Evolutionary conservation across 352 stramenopile species (phyloP), one percentile per base, ranked within the genome.

Genomic region (Peronosclerospora sorghi): DNA sequence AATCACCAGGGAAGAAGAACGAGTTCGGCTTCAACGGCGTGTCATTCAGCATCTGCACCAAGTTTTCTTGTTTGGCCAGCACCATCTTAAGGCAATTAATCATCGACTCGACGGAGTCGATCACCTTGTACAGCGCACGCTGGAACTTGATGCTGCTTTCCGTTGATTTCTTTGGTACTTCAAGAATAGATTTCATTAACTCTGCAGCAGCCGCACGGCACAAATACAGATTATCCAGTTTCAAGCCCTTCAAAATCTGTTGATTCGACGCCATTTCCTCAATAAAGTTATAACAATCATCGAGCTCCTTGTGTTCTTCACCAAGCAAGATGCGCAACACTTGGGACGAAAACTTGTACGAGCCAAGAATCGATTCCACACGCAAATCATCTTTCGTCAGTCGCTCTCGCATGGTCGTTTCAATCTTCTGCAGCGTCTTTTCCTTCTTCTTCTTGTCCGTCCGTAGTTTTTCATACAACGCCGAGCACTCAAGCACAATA

Each of bases 401-500:
- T 51, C 78, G 72, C 24, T 86, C 75, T 5, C 71, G 74, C 78
- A 91, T 91, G 0, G 69, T 83, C 17, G 52, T 84, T 34, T 88
- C 78, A 38, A 91, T 80, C 59, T 91, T 91, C 43, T 91, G 75
- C 32, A 91, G 57, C 6, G 67, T 65, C 59, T 91, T 91, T 24
- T 85, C 78, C 38, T 91, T 86, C 58, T 88, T 88, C 48, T 91
- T 91, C 42, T 91, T 88, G 51, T 88, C 78, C 0, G 69, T 73
- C 41, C 78, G 78, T 4, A 91, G 57, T 41, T 86, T 85, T 43
- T 91, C 74, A 41, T 88, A 87, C 27, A 88, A 17, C 3, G 76
- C 72, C 2, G 68, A 67, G 35, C 78, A 91, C 35, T 91, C 78
- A 0, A 76, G 64, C n/a, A 86, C 73, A 45, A 88, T 91, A 42